phyloP scores from a whole-genome alignment of 768 basidiomycete genomes.

The Boletus eberwhitei region DNA sequence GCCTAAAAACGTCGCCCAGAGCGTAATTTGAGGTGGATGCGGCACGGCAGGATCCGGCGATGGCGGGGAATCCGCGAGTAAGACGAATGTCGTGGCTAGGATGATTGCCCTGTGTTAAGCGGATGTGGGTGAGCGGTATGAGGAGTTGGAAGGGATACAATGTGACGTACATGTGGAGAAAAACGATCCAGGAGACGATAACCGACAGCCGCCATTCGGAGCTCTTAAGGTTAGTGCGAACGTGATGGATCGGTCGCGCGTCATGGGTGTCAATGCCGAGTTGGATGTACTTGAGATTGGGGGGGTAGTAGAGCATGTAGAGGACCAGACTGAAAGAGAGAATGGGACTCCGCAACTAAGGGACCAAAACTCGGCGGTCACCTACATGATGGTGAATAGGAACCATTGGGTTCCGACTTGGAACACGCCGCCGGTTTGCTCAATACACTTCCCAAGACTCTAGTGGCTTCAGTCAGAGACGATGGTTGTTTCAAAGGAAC shows the following conservation, averaged over 20 bases:
- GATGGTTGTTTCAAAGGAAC: neutral
- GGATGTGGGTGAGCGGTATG: neutral
- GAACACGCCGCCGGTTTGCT: slow-evolving; percentile 75
- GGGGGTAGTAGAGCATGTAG: slow-evolving; percentile 90
- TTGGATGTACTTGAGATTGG: slow-evolving; percentile 68
- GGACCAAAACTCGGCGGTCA: slow-evolving; percentile 6
- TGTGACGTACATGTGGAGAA: slow-evolving; percentile 67
- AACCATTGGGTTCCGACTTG: slow-evolving; percentile 85
- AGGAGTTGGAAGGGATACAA: neutral
- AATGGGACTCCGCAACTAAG: neutral
- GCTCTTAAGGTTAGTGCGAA: slow-evolving; percentile 51
- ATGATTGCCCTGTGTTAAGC: slow-evolving; percentile 36
- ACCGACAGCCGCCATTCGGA: slow-evolving; percentile 79
- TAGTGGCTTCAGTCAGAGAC: slow-evolving; percentile 29
- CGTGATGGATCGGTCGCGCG: slow-evolving; percentile 37
- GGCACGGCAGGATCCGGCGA: slow-evolving; percentile 35
- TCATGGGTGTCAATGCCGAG: slow-evolving; percentile 42
- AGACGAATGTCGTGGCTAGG: slow-evolving; percentile 56
- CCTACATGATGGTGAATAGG: slow-evolving; percentile 80
- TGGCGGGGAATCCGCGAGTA: slow-evolving; percentile 46
- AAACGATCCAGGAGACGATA: slow-evolving; percentile 65
- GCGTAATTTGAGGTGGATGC: slow-evolving; percentile 38
- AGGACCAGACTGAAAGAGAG: slow-evolving; percentile 65
- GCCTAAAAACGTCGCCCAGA: slow-evolving; percentile 88
- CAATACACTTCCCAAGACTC: slow-evolving; percentile 70